Evolutionary conservation across 768 basidiomycete genomes (phyloP), one percentile per base, ranked within the genome.

Genomic region (Auricularia heimuer): DNA sequence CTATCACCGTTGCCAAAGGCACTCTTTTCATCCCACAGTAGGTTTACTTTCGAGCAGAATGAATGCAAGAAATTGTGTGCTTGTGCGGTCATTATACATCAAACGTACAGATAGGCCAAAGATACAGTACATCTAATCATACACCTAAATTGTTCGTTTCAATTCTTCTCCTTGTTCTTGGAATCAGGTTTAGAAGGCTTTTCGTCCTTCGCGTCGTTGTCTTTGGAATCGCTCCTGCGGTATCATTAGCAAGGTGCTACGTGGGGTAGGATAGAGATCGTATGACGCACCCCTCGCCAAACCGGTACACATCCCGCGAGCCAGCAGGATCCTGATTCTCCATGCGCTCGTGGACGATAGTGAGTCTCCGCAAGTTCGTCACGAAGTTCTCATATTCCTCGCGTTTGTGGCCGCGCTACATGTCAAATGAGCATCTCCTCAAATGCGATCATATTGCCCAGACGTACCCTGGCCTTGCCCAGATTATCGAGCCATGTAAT

Each of bases 301-400:
- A 51, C 1, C 21, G 47, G 47, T 51, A 51, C 11, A 51, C 47
- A 18, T 51, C 47, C 18, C 47, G 47, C 47, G 47, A 51, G 10
- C 21, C 47, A 18, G 18, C 47, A 21, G 47, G 10, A 18, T 51
- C 21, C 18, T 51, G 47, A 6, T 51, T 21, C 47, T 51, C 47
- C 21, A 21, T 64, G 47, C 47, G 47, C 10, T 79, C 77, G 65
- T 80, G 79, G 2, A 80, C 76, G 44, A 80, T 71, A 16, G 79
- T 79, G 51, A 80, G 69, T 24, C 78, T 71, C 61, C 77, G 74
- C 37, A 80, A 64, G 29, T 78, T 73, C 29, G 73, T 71, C 29
- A 80, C 60, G 71, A 80, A 77, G 70, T 80, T 73, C 67, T 79
- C 77, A 11, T 72, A 70, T 66, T 73, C 74, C 61, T 72, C 71